Conservation (phyloP, 1,284 basidiomycete species). For the Trichosporon sp. region DNA sequence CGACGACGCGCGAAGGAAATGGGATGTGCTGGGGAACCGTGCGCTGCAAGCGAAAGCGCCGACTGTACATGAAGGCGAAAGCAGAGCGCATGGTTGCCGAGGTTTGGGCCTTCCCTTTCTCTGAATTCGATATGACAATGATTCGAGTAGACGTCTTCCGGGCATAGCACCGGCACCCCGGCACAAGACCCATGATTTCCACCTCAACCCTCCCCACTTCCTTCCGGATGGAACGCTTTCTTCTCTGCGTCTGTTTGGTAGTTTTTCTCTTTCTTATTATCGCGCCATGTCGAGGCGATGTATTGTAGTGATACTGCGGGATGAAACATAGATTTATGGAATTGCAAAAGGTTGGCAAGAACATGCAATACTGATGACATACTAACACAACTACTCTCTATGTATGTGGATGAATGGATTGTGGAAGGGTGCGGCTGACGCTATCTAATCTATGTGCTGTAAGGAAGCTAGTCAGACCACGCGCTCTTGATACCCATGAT, state of each 20-base stretch:
- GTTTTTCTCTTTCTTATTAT: conserved; percentile 16
- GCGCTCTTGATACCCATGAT: conserved; percentile 76
- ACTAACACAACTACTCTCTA: conserved; percentile 18
- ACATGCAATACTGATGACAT: conserved; percentile 15
- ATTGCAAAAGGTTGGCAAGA: background rate
- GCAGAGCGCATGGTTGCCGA: conserved; percentile 2
- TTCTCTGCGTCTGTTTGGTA: conserved; percentile 13
- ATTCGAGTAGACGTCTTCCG: conserved; percentile 2
- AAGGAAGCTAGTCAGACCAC: conserved; percentile 61
- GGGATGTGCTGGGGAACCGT: conserved; percentile 11
- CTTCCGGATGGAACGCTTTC: conserved; percentile 8
- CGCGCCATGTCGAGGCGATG: conserved; percentile 29
- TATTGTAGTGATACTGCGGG: conserved; percentile 34
- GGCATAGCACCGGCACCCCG: background rate
- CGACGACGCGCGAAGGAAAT: background rate
- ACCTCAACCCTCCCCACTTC: background rate
- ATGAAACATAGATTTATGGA: conserved; percentile 29
- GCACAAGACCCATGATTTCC: background rate
- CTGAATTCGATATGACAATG: conserved; percentile 8
- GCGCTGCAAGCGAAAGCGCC: background rate
- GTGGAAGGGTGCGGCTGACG: background rate
- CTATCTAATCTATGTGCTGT: background rate
- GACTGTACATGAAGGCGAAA: conserved; percentile 5
- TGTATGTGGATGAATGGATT: conserved; percentile 10
- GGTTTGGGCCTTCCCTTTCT: conserved; percentile 1